Base-by-base conservation (phyloP, 108 stramenopile genomes). In the Pseudonitzschia multiseries region DNA sequence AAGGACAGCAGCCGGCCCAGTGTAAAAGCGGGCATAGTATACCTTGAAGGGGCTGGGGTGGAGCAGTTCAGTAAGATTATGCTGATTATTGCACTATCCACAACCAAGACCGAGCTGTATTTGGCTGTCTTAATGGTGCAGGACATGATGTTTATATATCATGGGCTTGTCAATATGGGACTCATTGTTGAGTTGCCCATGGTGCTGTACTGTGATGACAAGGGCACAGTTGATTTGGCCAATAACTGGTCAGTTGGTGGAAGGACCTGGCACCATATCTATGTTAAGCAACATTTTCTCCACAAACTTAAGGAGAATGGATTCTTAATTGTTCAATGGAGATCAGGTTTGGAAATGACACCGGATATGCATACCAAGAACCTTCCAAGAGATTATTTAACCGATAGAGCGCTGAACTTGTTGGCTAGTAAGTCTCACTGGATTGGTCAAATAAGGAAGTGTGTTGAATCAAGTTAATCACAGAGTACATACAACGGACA, bases 221-320 rank as follows among this genome's bases (percentile, higher is more conserved):
- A 66, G 42, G 79, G 79, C 31, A 76, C 83, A 32, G 46, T 60
- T 12, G 77, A 81, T 57, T 33, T 84, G 41, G 69, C 64, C 1
- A 79, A 83, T 33, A 77, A 69, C 53, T 83, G 82, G 78, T 72
- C 65, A 46, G 43, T 65, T 15, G 76, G 79, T n/a, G 80, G 83
- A 57, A 44, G 74, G n/a, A 79, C 78, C 4, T 48, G 77, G 24
- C 78, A 84, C 54, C n/a, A n/a, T n/a, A 36, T 84, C 26, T 73
- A 81, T 12, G 65, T 79, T 10, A 36, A 65, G 40, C 41, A 74
- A 21, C 43, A 31, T 15, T 84, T 56, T 42, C 28, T 81, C 4
- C 26, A 76, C 22, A 76, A 84, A 32, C 48, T 84, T 43, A 78
- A 83, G 28, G 77, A 78, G 33, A 20, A 73, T 33, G 73, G 73